Evolutionary conservation across 148 eudicot species (phyloP).

Genomic region (Nepenthes mirabilis): DNA sequence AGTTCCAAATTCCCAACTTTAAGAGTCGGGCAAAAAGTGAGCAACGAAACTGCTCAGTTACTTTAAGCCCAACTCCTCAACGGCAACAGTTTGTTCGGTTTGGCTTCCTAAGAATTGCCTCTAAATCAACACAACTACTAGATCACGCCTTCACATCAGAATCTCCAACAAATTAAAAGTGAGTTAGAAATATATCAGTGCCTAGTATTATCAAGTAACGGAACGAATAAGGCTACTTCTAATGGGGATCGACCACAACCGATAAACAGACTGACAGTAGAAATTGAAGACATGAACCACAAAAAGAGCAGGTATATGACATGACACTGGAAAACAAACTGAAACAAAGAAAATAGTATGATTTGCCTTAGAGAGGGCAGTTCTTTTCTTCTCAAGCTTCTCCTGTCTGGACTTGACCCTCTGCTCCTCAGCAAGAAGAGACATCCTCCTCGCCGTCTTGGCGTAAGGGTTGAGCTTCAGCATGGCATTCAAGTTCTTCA

Average conservation of each 20-base stretch:
- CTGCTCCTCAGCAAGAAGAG: slow-evolving; percentile 64
- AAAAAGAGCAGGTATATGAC: neutral
- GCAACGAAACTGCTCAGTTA: too few species aligned
- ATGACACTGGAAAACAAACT: neutral
- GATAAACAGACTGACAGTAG: neutral
- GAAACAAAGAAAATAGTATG: neutral
- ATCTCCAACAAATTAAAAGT: too few species aligned
- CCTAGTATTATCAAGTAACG: too few species aligned
- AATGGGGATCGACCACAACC: neutral
- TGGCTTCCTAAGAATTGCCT: too few species aligned
- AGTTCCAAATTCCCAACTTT: too few species aligned
- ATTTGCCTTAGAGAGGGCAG: slow-evolving; percentile 43
- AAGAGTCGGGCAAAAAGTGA: too few species aligned
- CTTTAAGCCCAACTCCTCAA: too few species aligned
- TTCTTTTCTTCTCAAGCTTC: slow-evolving; percentile 71
- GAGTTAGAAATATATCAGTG: too few species aligned
- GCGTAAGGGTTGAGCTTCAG: slow-evolving; percentile 72
- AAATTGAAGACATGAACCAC: neutral
- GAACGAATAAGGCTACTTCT: neutral
- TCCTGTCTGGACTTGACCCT: slow-evolving; percentile 45
- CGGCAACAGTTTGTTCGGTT: too few species aligned
- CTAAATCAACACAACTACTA: too few species aligned
- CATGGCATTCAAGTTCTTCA: slow-evolving; percentile 67
- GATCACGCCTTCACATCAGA: too few species aligned
- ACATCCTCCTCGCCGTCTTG: slow-evolving; percentile 60